Base-by-base conservation (phyloP, 2,329 filamentous ascomycete species). In the Raffaelea deltoideospora region DNA sequence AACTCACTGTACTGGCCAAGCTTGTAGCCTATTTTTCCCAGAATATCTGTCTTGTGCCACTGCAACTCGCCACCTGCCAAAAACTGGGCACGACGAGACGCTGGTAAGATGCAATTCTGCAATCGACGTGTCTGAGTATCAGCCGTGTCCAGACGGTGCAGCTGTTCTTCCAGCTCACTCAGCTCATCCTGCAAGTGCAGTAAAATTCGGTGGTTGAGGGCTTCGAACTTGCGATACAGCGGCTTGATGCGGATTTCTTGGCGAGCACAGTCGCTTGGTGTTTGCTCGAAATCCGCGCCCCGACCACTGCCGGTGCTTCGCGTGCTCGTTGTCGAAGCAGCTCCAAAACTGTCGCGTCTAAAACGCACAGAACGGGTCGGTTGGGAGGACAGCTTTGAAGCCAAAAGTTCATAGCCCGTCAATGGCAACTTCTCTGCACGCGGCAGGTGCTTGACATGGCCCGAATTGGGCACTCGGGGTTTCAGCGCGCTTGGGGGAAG, bases 171-270 rank as follows among this genome's bases (percentile, higher is more conserved):
- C 27, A 93, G 63, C 47, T 88, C 79, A 22, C 67, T 65, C 15
- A 94, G 72, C 53, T 93, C 84, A 50, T 93, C 85, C 54, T 94
- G 87, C 14, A 93, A 64, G 43, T 90, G 77, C 0, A 94, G 63
- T 3, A 95, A 60, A 3, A 93, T 60, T 3, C 87, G 76, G 52
- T 93, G 85, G 48, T 90, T 87, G 15, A 94, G 60, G 10, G 73
- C 68, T 51, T 83, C 78, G 49, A 95, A 95, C 39, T 78, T 78
- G 31, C 87, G 74, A 53, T 93, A 94, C 40, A 93, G 69, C 1
- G 84, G 83, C 32, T 51, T 57, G 23, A 65, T 48, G 15, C 10
- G n/a, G n/a, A n/a, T n/a, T n/a, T n/a, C n/a, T n/a, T n/a, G n/a
- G n/a, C n/a, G n/a, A n/a, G n/a, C n/a, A n/a, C n/a, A 6, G n/a